A percentile compares a stretch with the other conserved stretches of the same genome.
Conservation (phyloP, 2,329 filamentous ascomycete genomes). For the Nemania serpens region DNA sequence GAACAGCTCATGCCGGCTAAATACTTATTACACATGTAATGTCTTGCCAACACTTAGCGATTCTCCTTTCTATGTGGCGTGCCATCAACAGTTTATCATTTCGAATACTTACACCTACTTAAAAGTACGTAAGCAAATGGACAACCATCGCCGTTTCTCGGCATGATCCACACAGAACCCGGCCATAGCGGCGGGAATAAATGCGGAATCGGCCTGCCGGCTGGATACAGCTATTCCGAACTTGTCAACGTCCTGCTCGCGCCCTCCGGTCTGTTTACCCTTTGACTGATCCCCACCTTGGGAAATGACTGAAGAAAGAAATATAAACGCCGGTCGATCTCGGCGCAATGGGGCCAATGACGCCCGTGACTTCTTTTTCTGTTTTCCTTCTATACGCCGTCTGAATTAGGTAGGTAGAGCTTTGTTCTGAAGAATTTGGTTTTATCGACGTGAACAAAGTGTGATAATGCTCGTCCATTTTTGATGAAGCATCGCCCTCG, state of each 20-base stretch:
- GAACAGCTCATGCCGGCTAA: neutral
- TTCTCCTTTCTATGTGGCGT: neutral
- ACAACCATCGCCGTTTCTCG: conserved; percentile 1
- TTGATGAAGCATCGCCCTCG: neutral
- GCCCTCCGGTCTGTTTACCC: neutral
- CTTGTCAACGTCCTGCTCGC: neutral
- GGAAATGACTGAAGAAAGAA: conserved; percentile 2
- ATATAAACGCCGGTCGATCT: neutral
- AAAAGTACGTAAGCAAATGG: neutral
- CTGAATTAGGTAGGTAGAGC: neutral
- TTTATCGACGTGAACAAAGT: neutral
- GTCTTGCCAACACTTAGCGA: no score
- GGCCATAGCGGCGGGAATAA: conserved; percentile 14
- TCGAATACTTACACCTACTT: no score
- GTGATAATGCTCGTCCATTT: neutral
- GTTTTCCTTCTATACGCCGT: neutral
- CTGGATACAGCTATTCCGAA: conserved; percentile 7
- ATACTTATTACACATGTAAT: neutral
- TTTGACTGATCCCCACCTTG: neutral
- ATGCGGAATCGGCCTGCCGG: conserved; percentile 10
- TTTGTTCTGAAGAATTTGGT: neutral
- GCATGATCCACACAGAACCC: neutral
- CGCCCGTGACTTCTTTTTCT: neutral
- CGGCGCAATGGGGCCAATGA: neutral
- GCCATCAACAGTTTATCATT: neutral